phyloP scores from a whole-genome alignment of 129 eudicot genomes.

The Oenanthe sinensis region DNA sequence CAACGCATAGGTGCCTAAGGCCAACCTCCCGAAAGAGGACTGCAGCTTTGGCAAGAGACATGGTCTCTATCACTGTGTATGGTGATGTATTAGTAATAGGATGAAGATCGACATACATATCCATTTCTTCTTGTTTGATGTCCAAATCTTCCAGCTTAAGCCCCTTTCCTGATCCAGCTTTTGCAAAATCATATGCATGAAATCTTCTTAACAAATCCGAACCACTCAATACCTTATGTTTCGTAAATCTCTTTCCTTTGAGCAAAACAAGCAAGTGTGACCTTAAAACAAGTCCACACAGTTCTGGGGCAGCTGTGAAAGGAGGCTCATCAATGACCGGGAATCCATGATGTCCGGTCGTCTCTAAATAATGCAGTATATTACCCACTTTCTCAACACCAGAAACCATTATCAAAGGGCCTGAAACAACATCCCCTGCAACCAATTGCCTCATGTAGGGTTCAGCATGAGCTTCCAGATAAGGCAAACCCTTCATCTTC shows the following conservation, averaged over 20 bases:
- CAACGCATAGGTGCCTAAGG: conserved; percentile 87
- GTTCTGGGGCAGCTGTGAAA: conserved; percentile 65
- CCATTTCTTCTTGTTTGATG: conserved; percentile 68
- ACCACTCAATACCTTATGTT: conserved; percentile 35
- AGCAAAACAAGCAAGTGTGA: conserved; percentile 87
- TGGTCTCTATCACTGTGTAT: conserved; percentile 75
- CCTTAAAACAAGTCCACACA: conserved; percentile 91
- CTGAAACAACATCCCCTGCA: conserved; percentile 87
- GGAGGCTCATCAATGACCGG: conserved; percentile 97
- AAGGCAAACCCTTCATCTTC: conserved; percentile 88
- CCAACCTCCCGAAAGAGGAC: conserved; percentile 85
- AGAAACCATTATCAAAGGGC: conserved; percentile 65
- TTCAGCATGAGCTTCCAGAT: conserved; percentile 86
- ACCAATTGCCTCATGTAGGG: conserved; percentile 84
- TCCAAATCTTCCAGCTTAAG: conserved; percentile 69
- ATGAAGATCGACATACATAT: conserved; percentile 89
- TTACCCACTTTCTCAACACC: conserved; percentile 84
- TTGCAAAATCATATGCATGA: conserved; percentile 82
- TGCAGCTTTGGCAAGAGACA: conserved; percentile 96
- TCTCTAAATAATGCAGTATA: conserved; percentile 48
- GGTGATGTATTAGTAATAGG: conserved; percentile 93
- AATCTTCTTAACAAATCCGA: conserved; percentile 42
- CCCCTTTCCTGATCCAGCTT: conserved; percentile 91
- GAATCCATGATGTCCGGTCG: conserved; percentile 78
- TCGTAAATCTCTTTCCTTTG: conserved; percentile 60